Percentiles rank a stretch among this genome's conserved stretches.
Evolutionary conservation across 1,284 basidiomycete genomes (phyloP).

Genomic region (Ceratobasidium sp.): DNA sequence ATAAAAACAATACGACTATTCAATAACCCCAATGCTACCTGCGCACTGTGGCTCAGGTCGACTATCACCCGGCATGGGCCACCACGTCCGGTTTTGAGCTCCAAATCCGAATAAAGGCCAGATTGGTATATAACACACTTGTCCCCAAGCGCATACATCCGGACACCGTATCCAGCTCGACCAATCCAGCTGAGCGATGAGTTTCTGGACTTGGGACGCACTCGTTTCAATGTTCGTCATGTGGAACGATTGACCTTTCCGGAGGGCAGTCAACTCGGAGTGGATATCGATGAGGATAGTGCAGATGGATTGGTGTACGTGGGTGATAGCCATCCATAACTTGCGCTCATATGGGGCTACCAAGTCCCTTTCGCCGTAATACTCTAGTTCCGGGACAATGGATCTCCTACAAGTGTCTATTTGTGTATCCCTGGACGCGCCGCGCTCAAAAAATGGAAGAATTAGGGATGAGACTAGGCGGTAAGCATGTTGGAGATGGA

Average conservation of each 20-base stretch:
- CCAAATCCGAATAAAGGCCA: slow-evolving; percentile 30
- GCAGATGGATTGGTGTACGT: slow-evolving; percentile 24
- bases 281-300: slow-evolving; percentile 10
- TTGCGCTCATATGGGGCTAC: background rate
- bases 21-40: background rate
- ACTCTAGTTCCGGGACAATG: background rate
- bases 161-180: slow-evolving; percentile 24
- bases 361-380: background rate
- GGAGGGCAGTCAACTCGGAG: background rate
- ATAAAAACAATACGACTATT: too few species aligned
- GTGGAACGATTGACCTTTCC: background rate
- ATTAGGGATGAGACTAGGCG: slow-evolving; percentile 8
- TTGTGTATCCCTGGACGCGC: slow-evolving; percentile 5
- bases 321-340: slow-evolving; percentile 11
- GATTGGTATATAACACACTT: slow-evolving; percentile 25
- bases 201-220: background rate
- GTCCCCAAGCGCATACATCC: slow-evolving; percentile 22
- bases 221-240: background rate
- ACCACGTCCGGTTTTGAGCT: background rate
- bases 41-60: slow-evolving; percentile 15
- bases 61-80: background rate
- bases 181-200: slow-evolving; percentile 23
- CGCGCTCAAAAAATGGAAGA: slow-evolving; percentile 13
- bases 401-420: background rate
- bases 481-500: slow-evolving; percentile 11